Base-by-base conservation (phyloP, 2,329 filamentous ascomycete genomes). In the Cordyceps farinosa region DNA sequence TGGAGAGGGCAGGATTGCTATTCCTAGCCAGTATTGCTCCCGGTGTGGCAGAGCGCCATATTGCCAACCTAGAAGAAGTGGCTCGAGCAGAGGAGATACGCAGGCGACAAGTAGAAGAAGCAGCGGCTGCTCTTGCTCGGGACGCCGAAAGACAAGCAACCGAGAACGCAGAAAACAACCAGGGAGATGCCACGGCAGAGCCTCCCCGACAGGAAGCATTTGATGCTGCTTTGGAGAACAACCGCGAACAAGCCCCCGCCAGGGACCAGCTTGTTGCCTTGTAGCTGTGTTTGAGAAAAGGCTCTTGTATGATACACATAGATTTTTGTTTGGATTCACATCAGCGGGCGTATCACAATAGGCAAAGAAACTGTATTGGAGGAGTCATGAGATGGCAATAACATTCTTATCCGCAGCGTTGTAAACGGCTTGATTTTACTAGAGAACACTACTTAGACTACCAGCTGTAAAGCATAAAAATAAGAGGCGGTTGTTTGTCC, bases 21-120 rank as follows among this genome's bases (percentile, higher is more conserved):
- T 89, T 89, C 69, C 75, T 89, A 29, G 87, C 87, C 27, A 89
- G 87, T 70, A 81, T 89, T 65, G 84, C 86, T 1, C 87, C 87
- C 1, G 87, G 87, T 10, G 81, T 89, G 30, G 86, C 86, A 1
- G 87, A 89, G 73, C 77, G 85, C 55, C 87, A 89, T 65, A 88
- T 89, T 65, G 83, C 82, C 30, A 79, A 83, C 51, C 72, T 86
- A 2, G 83, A 86, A 67, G 82, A 80, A 4, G 80, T 83, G 62
- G 80, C 79, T 45, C 75, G 79, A 56, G 77, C 73, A 34, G 63
- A 62, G 2, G 81, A 81, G 67, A 71, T 75, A 47, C 73, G 78
- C 65, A 75, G 79, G 32, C 74, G 74, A 67, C 78, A 83, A 64
- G 77, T 75, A 48, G 71, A 76, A 45, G 73, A 66, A 34, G 70